Evolutionary conservation across 805 yeast species (phyloP), one percentile per base, ranked within the genome.

Genomic region (Saccharomycopsis capsularis): DNA sequence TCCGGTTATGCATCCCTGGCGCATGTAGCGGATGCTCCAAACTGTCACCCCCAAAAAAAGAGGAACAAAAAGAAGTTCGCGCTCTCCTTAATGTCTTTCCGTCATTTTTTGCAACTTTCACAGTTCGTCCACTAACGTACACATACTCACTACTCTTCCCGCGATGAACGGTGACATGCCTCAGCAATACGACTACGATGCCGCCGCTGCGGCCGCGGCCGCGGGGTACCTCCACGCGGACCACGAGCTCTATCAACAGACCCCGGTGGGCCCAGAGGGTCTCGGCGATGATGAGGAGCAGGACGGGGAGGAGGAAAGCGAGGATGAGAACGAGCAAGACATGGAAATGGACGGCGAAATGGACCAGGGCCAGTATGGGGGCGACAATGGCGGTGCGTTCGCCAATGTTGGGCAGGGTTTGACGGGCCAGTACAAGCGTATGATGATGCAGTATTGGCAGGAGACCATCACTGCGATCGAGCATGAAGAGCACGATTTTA

Each of bases 401-500:
- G 74, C 78, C 53, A 93, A 93, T 63, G 98, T 93, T 4, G 96
- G 95, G 1, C 97, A 89, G 60, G 98, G 97, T 1, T 69, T 91
- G 19, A 72, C 74, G 4, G 96, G 96, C 2, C 77, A 79, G 50
- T 83, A 89, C 65, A 76, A 88, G 52, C 90, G 86, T 57, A 76
- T 82, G 70, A 85, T 93, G 90, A 82, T 95, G 78, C 90, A 86
- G 54, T 93, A 91, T 64, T 93, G 99, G 99, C 99, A 93, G 68
- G 95, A 86, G 57, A 82, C 95, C 13, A 90, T 93, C 64, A 88
- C 88, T 61, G 78, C 83, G 47, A 88, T 93, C 44, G 99, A 93
- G 66, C 75, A 76, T n/a, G 75, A 69, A 58, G 87, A 83, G 51
- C 95, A 87, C 61, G 95, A 87, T 63, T 93, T 91, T 68, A 90